These are phyloP conservation scores for Mortierella sp. DNA, from an alignment of 371 early-diverging fungal genomes.

Conservation along the genomic window DNA sequence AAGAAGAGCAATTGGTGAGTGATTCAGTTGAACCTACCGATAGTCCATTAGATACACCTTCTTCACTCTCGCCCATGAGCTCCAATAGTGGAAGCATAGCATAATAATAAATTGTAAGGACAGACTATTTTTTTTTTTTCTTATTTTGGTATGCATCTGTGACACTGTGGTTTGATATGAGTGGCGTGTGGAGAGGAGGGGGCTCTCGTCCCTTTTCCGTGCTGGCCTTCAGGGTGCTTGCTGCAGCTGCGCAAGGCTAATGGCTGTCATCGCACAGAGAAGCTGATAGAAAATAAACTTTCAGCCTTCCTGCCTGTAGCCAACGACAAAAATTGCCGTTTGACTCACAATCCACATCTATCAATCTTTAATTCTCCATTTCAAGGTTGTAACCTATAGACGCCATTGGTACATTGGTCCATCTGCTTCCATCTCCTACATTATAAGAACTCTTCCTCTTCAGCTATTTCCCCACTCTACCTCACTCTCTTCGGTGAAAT, in stretches of 20 bases:
- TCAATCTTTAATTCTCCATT: neutral
- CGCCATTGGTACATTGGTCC: neutral
- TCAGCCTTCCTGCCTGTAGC: too few species aligned
- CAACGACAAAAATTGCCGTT: too few species aligned
- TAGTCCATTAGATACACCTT: neutral
- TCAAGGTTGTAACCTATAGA: neutral
- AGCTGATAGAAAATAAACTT: neutral
- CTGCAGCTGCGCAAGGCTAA: neutral
- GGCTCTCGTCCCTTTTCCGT: too few species aligned
- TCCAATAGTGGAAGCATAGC: neutral
- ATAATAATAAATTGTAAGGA: neutral
- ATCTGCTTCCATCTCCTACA: neutral
- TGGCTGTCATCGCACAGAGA: neutral
- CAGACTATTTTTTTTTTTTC: too few species aligned
- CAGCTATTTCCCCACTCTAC: neutral
- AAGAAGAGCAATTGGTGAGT: conserved; percentile 65
- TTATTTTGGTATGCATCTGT: too few species aligned
- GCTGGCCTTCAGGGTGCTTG: neutral
- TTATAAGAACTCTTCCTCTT: neutral
- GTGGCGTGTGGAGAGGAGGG: too few species aligned
- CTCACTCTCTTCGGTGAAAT: neutral
- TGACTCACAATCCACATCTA: neutral
- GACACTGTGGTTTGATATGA: too few species aligned
- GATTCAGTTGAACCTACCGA: conserved; percentile 20
- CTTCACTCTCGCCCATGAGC: neutral